Conservation (phyloP, 164 flowering plant species). For the Vitis riparia region DNA sequence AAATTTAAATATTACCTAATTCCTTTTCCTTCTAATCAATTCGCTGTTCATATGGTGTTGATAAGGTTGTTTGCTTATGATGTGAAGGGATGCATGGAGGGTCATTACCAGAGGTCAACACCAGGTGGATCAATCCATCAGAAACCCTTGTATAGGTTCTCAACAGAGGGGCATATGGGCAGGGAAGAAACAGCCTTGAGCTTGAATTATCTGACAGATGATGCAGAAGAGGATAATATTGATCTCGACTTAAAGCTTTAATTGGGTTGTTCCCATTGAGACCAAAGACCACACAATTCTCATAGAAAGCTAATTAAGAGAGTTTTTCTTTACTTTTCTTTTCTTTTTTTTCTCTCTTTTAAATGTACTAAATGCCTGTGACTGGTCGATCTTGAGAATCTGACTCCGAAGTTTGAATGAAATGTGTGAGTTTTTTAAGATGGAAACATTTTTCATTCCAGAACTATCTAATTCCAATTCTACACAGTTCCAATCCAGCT, state of each 20-base stretch:
- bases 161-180: conserved; percentile 1
- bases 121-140: background rate
- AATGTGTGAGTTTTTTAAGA: too few relatives aligned
- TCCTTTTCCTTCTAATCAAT: background rate
- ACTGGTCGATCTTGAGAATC: too few relatives aligned
- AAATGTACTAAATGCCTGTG: too few relatives aligned
- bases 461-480: too few relatives aligned
- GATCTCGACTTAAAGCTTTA: conserved; percentile 30
- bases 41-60: too few relatives aligned
- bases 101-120: background rate
- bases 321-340: too few relatives aligned
- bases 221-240: conserved; percentile 8
- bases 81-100: conserved; percentile 12
- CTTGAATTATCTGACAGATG: conserved; percentile 2
- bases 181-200: conserved; percentile 1
- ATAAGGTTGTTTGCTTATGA: background rate
- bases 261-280: background rate
- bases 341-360: too few relatives aligned
- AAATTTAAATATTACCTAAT: background rate
- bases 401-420: too few relatives aligned
- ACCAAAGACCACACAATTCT: too few relatives aligned
- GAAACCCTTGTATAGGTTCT: conserved; percentile 19
- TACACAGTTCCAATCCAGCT: too few relatives aligned
- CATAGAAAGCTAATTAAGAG: too few relatives aligned
- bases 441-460: too few relatives aligned